These are phyloP conservation scores for Halocafeteria seosinensis DNA, from an alignment of 108 stramenopile species.

Conservation along the genomic window DNA sequence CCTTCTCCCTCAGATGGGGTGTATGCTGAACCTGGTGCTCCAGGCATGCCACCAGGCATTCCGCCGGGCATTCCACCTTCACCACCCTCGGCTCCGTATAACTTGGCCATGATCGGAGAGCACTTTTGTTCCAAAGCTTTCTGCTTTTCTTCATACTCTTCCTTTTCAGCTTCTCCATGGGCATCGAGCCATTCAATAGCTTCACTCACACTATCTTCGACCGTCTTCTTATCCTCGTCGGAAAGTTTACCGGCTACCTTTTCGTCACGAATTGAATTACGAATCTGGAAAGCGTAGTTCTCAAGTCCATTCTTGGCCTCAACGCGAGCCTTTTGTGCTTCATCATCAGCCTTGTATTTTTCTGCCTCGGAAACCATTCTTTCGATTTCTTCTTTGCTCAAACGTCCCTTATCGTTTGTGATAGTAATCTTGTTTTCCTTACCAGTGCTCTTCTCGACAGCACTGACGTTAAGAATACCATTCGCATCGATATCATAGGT, in stretches of 20 bases:
- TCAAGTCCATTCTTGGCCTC: not conserved
- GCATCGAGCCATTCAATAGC: not conserved
- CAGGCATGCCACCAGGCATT: too few relatives aligned
- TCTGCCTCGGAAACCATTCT: constrained; percentile 75
- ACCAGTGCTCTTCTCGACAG: constrained; percentile 71
- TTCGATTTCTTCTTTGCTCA: constrained; percentile 62
- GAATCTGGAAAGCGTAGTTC: not conserved
- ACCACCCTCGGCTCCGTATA: too few relatives aligned
- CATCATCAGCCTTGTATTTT: constrained; percentile 65
- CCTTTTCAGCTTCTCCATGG: not conserved
- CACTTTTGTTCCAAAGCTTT: not conserved
- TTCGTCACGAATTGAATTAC: not conserved
- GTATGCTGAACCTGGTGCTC: too few relatives aligned
- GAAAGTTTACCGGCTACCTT: not conserved
- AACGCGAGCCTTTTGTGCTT: constrained; percentile 8
- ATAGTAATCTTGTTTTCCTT: constrained; percentile 62
- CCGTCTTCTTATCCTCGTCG: not conserved
- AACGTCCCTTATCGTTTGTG: constrained; percentile 64
- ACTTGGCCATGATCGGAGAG: not conserved
- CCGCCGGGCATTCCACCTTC: not conserved
- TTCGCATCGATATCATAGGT: constrained; percentile 75
- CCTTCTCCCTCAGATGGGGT: too few relatives aligned
- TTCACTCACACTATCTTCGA: not conserved
- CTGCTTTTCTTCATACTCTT: not conserved
- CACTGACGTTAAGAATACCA: constrained; percentile 74